phyloP scores from a whole-genome alignment of 2,329 filamentous ascomycete species.

The Alternaria ethzedia region DNA sequence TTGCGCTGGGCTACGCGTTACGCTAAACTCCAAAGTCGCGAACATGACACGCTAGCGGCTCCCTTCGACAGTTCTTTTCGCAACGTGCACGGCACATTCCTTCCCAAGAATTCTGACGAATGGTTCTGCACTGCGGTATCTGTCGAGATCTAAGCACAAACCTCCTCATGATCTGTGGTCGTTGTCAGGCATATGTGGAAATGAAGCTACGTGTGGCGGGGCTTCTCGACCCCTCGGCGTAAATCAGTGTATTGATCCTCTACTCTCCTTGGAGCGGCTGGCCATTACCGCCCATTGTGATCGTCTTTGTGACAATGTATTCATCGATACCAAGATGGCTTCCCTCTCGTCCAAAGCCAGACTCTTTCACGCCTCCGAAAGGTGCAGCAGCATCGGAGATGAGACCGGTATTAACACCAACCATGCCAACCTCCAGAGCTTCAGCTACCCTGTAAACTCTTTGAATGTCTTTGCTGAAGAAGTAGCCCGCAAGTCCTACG shows the following conservation, averaged over 20 bases:
- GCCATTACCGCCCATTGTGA: slow-evolving; percentile 67
- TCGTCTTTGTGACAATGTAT: slow-evolving; percentile 56
- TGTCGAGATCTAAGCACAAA: background rate
- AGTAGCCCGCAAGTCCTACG: slow-evolving; percentile 92
- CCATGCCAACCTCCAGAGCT: slow-evolving; percentile 82
- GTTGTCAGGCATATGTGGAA: background rate
- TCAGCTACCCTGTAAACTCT: slow-evolving; percentile 67
- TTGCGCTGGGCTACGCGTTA: background rate
- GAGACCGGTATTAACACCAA: slow-evolving; percentile 66
- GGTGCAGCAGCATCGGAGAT: slow-evolving; percentile 57
- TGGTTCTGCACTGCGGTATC: background rate
- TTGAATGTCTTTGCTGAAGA: slow-evolving; percentile 73
- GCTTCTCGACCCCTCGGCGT: background rate
- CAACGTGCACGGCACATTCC: background rate
- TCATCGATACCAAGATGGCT: slow-evolving; percentile 59
- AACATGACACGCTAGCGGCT: background rate
- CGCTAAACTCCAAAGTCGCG: background rate
- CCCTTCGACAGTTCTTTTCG: background rate
- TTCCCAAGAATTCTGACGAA: background rate
- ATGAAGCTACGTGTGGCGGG: background rate
- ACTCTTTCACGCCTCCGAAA: slow-evolving; percentile 58
- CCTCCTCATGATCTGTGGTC: background rate
- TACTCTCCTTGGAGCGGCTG: slow-evolving; percentile 58
- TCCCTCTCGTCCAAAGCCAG: slow-evolving; percentile 60
- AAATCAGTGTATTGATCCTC: background rate